These are phyloP conservation scores for Primulina huaijiensis DNA, from an alignment of 257 asterid species.

Conservation along the genomic window DNA sequence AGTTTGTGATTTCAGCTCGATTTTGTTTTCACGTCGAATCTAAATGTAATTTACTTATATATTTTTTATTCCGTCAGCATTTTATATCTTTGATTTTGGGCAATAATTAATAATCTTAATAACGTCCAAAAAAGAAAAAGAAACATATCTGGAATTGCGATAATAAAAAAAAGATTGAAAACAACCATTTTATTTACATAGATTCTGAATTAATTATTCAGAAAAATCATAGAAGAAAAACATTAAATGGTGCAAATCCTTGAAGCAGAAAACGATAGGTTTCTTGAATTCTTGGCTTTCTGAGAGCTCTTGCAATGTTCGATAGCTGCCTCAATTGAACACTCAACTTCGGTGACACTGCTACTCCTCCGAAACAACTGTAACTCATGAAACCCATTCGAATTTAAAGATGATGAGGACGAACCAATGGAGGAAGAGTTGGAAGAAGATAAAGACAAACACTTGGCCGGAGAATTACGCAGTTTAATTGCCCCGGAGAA, in stretches of 20 bases:
- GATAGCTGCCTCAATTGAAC: constrained; percentile 79
- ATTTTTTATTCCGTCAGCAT: too few species aligned
- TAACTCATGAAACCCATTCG: constrained; percentile 41
- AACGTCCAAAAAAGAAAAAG: too few species aligned
- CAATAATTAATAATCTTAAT: too few species aligned
- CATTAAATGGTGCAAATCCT: constrained; percentile 20
- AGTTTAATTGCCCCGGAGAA: constrained; percentile 73
- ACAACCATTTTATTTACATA: too few species aligned
- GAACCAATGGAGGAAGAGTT: constrained; percentile 47
- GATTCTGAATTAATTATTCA: too few species aligned
- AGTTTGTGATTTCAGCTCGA: too few species aligned
- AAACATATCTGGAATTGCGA: too few species aligned
- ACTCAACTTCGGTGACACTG: constrained; percentile 62
- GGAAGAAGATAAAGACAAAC: constrained; percentile 52
- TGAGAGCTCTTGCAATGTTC: constrained; percentile 85
- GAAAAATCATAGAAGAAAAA: not conserved
- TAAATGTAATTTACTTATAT: too few species aligned
- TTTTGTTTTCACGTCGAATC: too few species aligned
- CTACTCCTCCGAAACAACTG: constrained; percentile 56
- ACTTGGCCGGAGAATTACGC: constrained; percentile 46
- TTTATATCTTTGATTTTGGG: too few species aligned
- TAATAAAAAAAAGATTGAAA: too few species aligned
- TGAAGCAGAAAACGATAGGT: constrained; percentile 27
- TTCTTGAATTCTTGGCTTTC: constrained; percentile 30
- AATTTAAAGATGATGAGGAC: constrained; percentile 57